A percentile compares a stretch with the other conserved stretches of the same genome.
phyloP scores from a whole-genome alignment of 2,329 filamentous ascomycete genomes.

The Scytalidium sp. region DNA sequence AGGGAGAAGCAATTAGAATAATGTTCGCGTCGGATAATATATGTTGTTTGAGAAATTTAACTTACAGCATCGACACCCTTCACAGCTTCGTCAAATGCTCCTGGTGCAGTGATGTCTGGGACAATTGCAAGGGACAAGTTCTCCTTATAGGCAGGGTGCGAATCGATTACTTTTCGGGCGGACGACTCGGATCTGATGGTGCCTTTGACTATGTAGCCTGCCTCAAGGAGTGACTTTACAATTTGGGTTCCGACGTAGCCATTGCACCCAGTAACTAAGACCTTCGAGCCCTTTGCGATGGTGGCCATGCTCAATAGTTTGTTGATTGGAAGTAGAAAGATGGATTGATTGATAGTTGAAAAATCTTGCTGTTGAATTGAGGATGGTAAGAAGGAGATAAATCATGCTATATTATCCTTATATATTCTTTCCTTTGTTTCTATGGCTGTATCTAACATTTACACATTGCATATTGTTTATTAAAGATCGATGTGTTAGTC shows the following conservation, averaged over 20 bases:
- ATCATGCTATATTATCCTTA: too few species aligned
- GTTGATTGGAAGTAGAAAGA: too few species aligned
- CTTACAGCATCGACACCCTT: constrained; percentile 66
- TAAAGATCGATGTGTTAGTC: too few species aligned
- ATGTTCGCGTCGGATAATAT: too few species aligned
- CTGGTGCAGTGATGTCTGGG: constrained; percentile 65
- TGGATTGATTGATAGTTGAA: too few species aligned
- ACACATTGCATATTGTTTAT: too few species aligned
- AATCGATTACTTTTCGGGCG: constrained; percentile 37
- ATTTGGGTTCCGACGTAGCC: constrained; percentile 52
- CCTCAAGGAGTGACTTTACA: constrained; percentile 40
- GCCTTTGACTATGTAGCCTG: constrained; percentile 32
- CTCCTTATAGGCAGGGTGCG: constrained; percentile 31
- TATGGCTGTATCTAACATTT: too few species aligned
- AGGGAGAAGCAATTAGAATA: too few species aligned
- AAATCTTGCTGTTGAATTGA: too few species aligned
- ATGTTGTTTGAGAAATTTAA: too few species aligned
- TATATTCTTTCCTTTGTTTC: too few species aligned
- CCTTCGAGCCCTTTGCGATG: constrained; percentile 8
- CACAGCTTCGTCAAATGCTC: constrained; percentile 60
- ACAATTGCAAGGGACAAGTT: constrained; percentile 49
- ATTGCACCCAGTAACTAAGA: constrained; percentile 32
- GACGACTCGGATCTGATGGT: constrained; percentile 44
- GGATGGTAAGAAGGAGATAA: too few species aligned
- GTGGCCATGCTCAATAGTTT: constrained; percentile 50